Evolutionary conservation across 176 grass and related monocot genomes (phyloP), one percentile per base, ranked within the genome.

Genomic region (Puya raimondii): DNA sequence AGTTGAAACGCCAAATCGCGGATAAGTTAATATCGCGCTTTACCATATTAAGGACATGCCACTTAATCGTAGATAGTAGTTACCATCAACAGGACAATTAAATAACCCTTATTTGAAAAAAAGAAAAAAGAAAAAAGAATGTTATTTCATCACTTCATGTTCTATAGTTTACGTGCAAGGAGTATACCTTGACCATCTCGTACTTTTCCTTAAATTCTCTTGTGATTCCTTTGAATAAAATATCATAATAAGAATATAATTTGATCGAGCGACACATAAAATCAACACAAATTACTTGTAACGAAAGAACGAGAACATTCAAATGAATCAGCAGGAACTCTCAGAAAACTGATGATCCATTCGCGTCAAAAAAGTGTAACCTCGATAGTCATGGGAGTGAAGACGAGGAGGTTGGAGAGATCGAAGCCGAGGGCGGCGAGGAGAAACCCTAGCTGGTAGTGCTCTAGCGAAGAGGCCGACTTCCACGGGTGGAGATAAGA

Each of bases 321-420:
- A 4, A 42, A 61, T 61, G 9, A 1, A 16, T 9, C 2, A 10
- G 2, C n/a, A 22, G 21, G 56, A 61, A 61, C 16, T 61, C 8
- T 20, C 6, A 59, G 56, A 9, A 59, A 59, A 59, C 29, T 33
- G 16, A 59, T 59, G 56, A 15, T 59, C 10, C 56, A 7, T 59
- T 61, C 22, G 16, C 14, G 22, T 16, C 56, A 21, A 33, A 50
- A 50, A 51, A 51, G 12, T 14, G 73, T 80, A 48, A 96, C 93
- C 93, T 97, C 93, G 12, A 87, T 85, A 71, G 89, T 97, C 86
- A 92, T 97, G 15, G 93, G 93, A 11, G 93, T 97, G 89, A 97
- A 97, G 13, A 97, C 84, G 0, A 97, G 79, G 12, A 97, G 81
- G 69, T 97, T 97, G 74, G 93, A 92, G 64, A 97, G 93, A 66